Evolutionary conservation across 495 filamentous ascomycete genomes (phyloP).

Genomic region (Glutinoglossum americanum): DNA sequence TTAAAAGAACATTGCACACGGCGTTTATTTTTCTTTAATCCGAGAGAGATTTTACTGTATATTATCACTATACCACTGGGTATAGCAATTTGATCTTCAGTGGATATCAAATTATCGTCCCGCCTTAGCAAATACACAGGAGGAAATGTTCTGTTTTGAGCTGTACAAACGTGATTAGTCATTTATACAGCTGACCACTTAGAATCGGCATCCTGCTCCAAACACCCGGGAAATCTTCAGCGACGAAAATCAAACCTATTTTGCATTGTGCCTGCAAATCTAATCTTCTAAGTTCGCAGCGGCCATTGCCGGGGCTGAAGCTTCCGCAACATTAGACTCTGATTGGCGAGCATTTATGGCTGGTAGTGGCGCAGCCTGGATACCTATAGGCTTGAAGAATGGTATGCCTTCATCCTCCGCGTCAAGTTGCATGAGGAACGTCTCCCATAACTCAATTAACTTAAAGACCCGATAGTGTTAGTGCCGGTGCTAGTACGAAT

Average conservation of each 20-base stretch:
- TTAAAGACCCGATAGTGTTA: slow-evolving; percentile 18
- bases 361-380: slow-evolving; percentile 12
- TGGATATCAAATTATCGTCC: neutral
- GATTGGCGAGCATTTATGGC: slow-evolving; percentile 1
- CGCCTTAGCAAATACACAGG: neutral
- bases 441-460: slow-evolving; percentile 98
- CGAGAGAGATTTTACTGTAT: neutral
- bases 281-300: slow-evolving; percentile 22
- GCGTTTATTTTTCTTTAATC: neutral
- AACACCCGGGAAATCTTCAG: neutral
- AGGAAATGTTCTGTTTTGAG: neutral
- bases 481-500: slow-evolving; percentile 1
- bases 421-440: slow-evolving; percentile 86
- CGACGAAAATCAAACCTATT: neutral
- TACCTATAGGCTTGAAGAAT: slow-evolving; percentile 34
- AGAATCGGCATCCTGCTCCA: neutral
- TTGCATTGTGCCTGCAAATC: neutral
- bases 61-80: neutral
- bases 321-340: slow-evolving; percentile 5
- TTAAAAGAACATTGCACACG: neutral
- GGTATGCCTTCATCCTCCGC: slow-evolving; percentile 72
- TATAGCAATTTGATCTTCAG: neutral
- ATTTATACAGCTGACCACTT: neutral
- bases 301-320: slow-evolving; percentile 11
- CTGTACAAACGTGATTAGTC: neutral